Evolutionary conservation across 1,284 basidiomycete species (phyloP).

Genomic region (Heterobasidion irregulare): DNA sequence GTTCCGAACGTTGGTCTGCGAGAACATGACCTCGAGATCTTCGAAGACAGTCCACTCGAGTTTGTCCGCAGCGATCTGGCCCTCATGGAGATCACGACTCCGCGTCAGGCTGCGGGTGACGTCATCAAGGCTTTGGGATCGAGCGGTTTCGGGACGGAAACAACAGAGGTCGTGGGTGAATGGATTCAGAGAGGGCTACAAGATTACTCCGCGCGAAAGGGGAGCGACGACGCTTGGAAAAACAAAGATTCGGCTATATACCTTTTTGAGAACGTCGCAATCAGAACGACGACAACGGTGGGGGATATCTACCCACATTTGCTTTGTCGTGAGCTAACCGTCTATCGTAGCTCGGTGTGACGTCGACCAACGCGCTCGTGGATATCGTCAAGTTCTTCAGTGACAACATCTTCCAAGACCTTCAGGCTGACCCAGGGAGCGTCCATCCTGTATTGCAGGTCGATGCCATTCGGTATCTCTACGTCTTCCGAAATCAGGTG

Average conservation of each 20-base stretch:
- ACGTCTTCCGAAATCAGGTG: conserved; percentile 94
- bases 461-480: conserved; percentile 90
- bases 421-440: conserved; percentile 62
- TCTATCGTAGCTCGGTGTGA: conserved; percentile 71
- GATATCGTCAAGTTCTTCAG: conserved; percentile 96
- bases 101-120: conserved; percentile 89
- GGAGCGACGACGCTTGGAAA: conserved; percentile 77
- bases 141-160: conserved; percentile 74
- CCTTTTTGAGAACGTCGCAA: conserved; percentile 86
- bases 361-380: conserved; percentile 86
- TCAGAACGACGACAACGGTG: conserved; percentile 79
- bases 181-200: conserved; percentile 76
- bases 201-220: conserved; percentile 46
- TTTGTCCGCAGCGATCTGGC: conserved; percentile 88
- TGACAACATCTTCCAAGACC: conserved; percentile 83
- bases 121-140: conserved; percentile 81
- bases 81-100: conserved; percentile 67
- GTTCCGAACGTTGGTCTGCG: conserved; percentile 88
- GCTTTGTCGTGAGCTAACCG: not conserved
- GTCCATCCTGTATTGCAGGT: conserved; percentile 92
- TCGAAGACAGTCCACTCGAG: conserved; percentile 96
- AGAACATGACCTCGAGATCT: conserved; percentile 90
- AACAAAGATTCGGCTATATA: conserved; percentile 96
- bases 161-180: conserved; percentile 78
- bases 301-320: conserved; percentile 11